A percentile compares a stretch with the other conserved stretches of the same genome.
Evolutionary conservation across 176 grass and related monocot species (phyloP).

Genomic region (Phragmites australis): DNA sequence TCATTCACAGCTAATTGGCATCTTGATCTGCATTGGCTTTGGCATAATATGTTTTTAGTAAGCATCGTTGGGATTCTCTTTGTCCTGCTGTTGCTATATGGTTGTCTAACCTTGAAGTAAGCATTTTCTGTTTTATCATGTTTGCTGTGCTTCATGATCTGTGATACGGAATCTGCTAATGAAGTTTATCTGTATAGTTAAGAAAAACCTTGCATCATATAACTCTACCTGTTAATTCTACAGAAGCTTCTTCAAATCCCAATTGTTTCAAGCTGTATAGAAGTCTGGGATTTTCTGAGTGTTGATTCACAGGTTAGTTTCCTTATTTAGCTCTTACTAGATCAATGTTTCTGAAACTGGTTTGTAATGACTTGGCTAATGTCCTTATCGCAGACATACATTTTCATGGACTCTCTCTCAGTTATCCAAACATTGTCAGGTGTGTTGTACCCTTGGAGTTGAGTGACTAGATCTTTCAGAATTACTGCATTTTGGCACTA

Average conservation of each 20-base stretch:
- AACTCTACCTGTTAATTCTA: constrained; percentile 31
- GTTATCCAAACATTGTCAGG: constrained; percentile 90
- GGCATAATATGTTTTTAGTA: constrained; percentile 8
- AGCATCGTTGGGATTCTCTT: neutral
- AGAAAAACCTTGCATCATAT: neutral
- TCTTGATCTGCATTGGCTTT: constrained; percentile 17
- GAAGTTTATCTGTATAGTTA: constrained; percentile 10
- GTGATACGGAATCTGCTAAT: neutral
- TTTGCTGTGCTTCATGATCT: constrained; percentile 14
- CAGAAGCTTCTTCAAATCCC: constrained; percentile 99
- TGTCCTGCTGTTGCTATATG: constrained; percentile 24
- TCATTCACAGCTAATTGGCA: constrained; percentile 7
- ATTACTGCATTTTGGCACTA: constrained; percentile 8
- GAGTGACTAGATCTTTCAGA: constrained; percentile 21
- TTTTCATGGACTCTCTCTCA: constrained; percentile 85
- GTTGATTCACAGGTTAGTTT: constrained; percentile 88
- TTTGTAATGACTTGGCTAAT: constrained; percentile 21
- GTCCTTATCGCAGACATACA: constrained; percentile 71
- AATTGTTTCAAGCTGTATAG: constrained; percentile 89
- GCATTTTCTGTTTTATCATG: neutral
- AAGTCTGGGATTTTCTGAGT: constrained; percentile 98
- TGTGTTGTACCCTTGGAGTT: constrained; percentile 8
- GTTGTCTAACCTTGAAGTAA: constrained; percentile 19
- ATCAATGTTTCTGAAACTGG: constrained; percentile 10
- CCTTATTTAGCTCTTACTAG: constrained; percentile 19